Conservation (phyloP, 2,329 filamentous ascomycete genomes). For the Stagonosporopsis cucurbitacearum region DNA sequence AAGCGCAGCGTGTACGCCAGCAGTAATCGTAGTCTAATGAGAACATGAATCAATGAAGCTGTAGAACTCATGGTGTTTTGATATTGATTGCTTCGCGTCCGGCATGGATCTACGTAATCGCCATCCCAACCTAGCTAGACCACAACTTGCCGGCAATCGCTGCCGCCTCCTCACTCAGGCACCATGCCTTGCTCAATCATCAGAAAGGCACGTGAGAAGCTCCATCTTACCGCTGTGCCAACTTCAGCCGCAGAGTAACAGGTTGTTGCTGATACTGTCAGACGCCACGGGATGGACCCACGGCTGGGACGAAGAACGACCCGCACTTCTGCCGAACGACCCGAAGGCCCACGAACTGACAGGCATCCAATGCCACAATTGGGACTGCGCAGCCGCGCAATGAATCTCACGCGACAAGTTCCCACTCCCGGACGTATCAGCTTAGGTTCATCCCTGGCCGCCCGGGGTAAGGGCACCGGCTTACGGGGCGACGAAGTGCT, state of each 20-base stretch:
- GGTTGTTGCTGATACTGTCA: constrained; percentile 3
- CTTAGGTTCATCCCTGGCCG: constrained; percentile 12
- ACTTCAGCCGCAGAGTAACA: constrained; percentile 3
- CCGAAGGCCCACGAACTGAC: constrained; percentile 10
- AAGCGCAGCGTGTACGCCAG: constrained; percentile 1
- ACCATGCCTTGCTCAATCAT: neutral
- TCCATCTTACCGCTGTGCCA: constrained; percentile 1
- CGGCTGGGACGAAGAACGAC: constrained; percentile 10
- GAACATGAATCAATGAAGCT: constrained; percentile 2
- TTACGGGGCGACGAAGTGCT: constrained; percentile 14
- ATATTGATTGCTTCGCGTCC: neutral
- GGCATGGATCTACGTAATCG: constrained; percentile 16
- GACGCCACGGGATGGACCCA: constrained; percentile 10
- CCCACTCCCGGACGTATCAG: constrained; percentile 21
- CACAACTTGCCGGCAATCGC: constrained; percentile 2
- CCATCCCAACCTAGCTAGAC: constrained; percentile 9
- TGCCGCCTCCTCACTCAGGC: constrained; percentile 8
- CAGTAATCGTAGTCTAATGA: constrained; percentile 14
- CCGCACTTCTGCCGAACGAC: constrained; percentile 13
- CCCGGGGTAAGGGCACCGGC: constrained; percentile 6
- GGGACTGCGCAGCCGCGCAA: constrained; percentile 11
- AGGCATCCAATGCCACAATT: constrained; percentile 10
- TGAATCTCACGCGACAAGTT: constrained; percentile 25
- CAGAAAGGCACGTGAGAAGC: neutral
- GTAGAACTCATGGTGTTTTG: neutral